Evolutionary conservation across 441 rosid genomes (phyloP), one percentile per base, ranked within the genome.

Genomic region (Omphalea diandra): DNA sequence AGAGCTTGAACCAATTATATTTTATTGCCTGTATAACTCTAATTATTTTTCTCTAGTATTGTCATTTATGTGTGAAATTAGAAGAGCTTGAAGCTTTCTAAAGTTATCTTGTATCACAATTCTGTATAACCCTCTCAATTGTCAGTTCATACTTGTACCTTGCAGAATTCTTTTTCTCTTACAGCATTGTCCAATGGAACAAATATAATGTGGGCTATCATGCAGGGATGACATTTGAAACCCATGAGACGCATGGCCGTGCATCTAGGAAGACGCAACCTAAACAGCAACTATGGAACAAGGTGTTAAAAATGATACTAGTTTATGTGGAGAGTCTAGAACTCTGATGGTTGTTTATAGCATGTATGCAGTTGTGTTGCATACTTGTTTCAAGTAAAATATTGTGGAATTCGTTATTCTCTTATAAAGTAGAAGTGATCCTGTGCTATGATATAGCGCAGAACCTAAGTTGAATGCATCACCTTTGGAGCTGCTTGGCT

Each of bases 81-180:
- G n/a, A n/a, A n/a, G n/a, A n/a, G n/a, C 29, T 73, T 66, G 56
- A 55, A 52, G 53, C 38, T 7, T 61, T 10, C 49, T 56, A 35
- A 40, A 60, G 8, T 31, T 27, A 32, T 53, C 26, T n/a, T 54
- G 47, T 68, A 46, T 46, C 53, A 31, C 36, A 60, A 70, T 67
- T 65, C 40, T 46, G 24, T 24, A 41, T 71, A 35, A 66, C 47
- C 32, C 58, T 63, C 68, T 57, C 65, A 61, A 63, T 69, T 69
- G 53, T 66, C 74, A 50, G 76, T 69, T 81, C 64, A 66, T 78
- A 57, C 65, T 65, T 76, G 71, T 59, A 58, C 68, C 54, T 74
- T 69, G 76, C 84, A 73, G 84, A 83, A 66, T 63, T 70, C 53
- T 38, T 70, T 58, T 27, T 62, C 65, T 70, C 68, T 74, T 20